Base-by-base conservation (phyloP, 768 basidiomycete genomes). In the Austroboletus eburneus region DNA sequence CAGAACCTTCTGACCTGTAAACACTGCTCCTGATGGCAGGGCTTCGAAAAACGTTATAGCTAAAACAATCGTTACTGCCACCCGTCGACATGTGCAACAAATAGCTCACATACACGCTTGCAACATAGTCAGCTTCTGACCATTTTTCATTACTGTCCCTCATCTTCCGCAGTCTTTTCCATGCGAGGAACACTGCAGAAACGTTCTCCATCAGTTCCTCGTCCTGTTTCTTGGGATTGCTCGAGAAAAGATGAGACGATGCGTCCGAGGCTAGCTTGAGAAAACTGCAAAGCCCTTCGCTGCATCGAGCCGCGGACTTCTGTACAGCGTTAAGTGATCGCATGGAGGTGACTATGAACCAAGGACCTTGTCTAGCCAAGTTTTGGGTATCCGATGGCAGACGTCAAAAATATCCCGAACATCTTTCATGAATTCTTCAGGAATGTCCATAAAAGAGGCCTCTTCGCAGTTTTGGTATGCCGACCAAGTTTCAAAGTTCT, bases 61-160 rank as follows among this genome's bases (percentile, higher is more conserved):
- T 77, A 46, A 33, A 21, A 21, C 16, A 20, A 17, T 39, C 18
- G 16, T 38, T n/a, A 30, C 20, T 6, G 41, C 21, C 10, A 16
- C 13, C 27, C 9, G 24, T 47, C 29, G 33, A 21, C 24, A 10
- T 38, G 35, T 21, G n/a, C 34, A 37, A 36, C 5, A n/a, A 18
- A 18, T 13, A 7, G 22, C 29, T 27, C 10, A 61, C 76, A 40
- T 58, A 81, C 76, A 80, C 77, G 41, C 75, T 76, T n/a, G 72
- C 70, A 14, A 70, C 76, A 46, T 70, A 78, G 50, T 79, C 79
- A 1, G 78, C 75, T 51, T 81, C 79, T 3, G 75, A 77, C 64
- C 70, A 74, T 54, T 68, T 77, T 43, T 76, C 72, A 17, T 68
- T 69, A 5, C 70, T 69, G 5, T 59, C 58, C n/a, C 61, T 69